Evolutionary conservation across 176 grass and related monocot genomes (phyloP), one percentile per base, ranked within the genome.

Genomic region (Bromus sterilis): DNA sequence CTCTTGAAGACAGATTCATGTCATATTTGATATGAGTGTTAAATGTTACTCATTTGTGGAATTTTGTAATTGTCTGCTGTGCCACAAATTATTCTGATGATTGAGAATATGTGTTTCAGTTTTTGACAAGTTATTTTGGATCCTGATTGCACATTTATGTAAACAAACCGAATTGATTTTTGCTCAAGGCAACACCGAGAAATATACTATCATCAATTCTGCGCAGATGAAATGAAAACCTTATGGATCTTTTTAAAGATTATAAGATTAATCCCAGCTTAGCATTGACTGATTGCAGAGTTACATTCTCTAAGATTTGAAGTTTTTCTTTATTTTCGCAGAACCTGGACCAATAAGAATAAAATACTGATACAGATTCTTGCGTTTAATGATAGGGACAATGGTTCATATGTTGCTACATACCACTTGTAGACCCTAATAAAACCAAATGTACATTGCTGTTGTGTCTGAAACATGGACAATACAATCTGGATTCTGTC

Each of bases 51-150:
- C 18, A 23, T 34, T 80, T 56, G n/a, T 71, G 55, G 56, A 72
- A 71, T 63, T 15, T 31, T 71, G 51, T 32, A 63, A 48, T 79
- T 75, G 24, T 68, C 31, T 60, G 0, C 4, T 65, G 75, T 68
- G 74, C 76, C 16, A 51, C 13, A 51, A 84, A 69, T 75, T 9
- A 46, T 75, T 39, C 48, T 51, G 75, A 80, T 75, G 46, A 57
- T 46, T 59, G 55, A 71, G 5, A 25, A 73, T 26, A 56, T 46
- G 62, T 15, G 18, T 65, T 78, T 89, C 65, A 63, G 55, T 77
- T 26, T 46, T 73, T 26, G 68, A 10, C 49, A 63, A 32, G 11
- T 66, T 57, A 49, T 18, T 88, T 53, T 35, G 6, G 66, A 83
- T 33, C 25, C 28, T 67, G 84, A 1, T 21, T 68, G 23, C 35